phyloP scores from a whole-genome alignment of 2,329 filamentous ascomycete genomes.

The Colletotrichum australisinense region DNA sequence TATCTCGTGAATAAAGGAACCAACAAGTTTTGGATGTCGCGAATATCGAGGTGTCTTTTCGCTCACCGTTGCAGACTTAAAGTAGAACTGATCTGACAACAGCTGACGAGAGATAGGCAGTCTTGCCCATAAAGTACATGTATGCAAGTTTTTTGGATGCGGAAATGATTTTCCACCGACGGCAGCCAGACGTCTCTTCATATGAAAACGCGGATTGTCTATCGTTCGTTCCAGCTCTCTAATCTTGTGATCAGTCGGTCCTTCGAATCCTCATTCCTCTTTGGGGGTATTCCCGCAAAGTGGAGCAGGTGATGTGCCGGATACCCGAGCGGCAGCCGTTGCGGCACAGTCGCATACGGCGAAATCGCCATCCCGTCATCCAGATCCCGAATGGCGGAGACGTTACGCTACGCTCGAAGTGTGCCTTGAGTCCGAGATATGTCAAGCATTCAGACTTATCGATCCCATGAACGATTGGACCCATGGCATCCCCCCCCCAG shows the following conservation, averaged over 20 bases:
- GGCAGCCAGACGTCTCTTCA: neutral
- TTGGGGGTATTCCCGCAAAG: neutral
- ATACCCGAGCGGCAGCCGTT: neutral
- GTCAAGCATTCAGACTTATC: neutral
- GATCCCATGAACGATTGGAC: neutral
- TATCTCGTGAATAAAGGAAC: no score
- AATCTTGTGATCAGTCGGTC: neutral
- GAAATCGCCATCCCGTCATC: neutral
- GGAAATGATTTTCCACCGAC: neutral
- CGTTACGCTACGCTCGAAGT: neutral
- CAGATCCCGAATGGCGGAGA: neutral
- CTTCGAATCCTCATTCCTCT: neutral
- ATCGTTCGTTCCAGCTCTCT: neutral
- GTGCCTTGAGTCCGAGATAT: neutral
- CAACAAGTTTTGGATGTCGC: no score
- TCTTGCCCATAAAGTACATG: neutral
- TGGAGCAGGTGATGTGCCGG: constrained; percentile 1
- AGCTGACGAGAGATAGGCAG: no score
- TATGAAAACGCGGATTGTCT: neutral
- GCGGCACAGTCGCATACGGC: neutral
- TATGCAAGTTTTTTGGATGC: neutral
- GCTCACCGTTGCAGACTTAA: no score
- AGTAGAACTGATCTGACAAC: no score
- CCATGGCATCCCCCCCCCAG: no score
- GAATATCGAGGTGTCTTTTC: no score